phyloP scores from a whole-genome alignment of 179 eudicot species.

The Beta corolliflora region DNA sequence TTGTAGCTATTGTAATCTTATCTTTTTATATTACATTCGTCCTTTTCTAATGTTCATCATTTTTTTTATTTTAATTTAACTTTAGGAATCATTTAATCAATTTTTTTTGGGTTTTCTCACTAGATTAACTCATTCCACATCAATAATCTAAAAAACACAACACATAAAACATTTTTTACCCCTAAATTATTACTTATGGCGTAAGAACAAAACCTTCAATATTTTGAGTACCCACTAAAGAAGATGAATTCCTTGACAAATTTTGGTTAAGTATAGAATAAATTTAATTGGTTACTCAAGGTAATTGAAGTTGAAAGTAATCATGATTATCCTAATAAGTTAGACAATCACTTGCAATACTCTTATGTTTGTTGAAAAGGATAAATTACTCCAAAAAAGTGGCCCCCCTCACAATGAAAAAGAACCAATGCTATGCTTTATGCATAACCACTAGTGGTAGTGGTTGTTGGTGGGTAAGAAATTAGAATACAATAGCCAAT shows the following conservation, averaged over 20 bases:
- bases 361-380: neutral
- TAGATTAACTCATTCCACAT: no score
- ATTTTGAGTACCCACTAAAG: neutral
- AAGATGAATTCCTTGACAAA: neutral
- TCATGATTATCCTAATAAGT: slow-evolving; percentile 4
- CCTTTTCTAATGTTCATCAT: no score
- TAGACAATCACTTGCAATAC: slow-evolving; percentile 1
- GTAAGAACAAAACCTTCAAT: neutral
- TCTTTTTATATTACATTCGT: no score
- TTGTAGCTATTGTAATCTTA: no score
- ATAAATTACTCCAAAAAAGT: neutral
- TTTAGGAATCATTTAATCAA: no score
- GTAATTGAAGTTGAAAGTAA: slow-evolving; percentile 1
- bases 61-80: no score
- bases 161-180: neutral
- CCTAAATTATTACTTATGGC: no score
- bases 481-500: neutral
- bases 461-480: slow-evolving; percentile 34
- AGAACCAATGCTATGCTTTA: slow-evolving; percentile 7
- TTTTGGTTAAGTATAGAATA: no score
- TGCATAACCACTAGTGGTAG: slow-evolving; percentile 5
- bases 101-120: no score
- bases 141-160: neutral
- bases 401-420: slow-evolving; percentile 10
- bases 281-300: neutral